Conservation (phyloP, 2,329 filamentous ascomycete genomes). For the Lachnellula hyalina region DNA sequence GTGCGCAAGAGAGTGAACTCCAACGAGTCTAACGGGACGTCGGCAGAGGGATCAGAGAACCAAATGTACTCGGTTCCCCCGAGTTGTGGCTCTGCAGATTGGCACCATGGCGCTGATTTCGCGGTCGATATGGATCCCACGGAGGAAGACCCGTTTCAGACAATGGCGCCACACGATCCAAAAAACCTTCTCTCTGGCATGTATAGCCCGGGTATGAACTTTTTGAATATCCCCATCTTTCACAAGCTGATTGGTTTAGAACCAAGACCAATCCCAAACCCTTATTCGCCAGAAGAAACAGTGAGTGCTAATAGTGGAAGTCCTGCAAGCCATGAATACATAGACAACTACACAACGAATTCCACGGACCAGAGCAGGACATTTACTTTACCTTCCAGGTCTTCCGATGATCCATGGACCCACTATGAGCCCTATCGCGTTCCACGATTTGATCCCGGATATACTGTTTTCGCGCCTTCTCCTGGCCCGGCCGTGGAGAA, state of each 20-base stretch:
- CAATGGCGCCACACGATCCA: slow-evolving; percentile 7
- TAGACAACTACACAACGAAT: slow-evolving; percentile 2
- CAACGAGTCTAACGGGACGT: slow-evolving; percentile 4
- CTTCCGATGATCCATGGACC: slow-evolving; percentile 16
- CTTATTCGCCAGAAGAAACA: slow-evolving; percentile 4
- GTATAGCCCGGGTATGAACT: slow-evolving; percentile 4
- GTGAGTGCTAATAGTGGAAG: slow-evolving; percentile 1
- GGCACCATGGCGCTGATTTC: slow-evolving; percentile 4
- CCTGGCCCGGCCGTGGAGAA: slow-evolving; percentile 12
- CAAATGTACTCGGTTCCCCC: slow-evolving; percentile 7
- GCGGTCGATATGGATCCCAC: slow-evolving; percentile 6
- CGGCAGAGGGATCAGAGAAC: slow-evolving; percentile 4
- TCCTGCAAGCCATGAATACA: slow-evolving; percentile 2
- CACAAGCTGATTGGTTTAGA: slow-evolving; percentile 1
- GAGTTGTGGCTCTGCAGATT: slow-evolving; percentile 8
- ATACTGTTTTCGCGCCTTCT: slow-evolving; percentile 12
- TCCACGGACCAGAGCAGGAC: not conserved
- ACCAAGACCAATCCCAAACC: slow-evolving; percentile 1
- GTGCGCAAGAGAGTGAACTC: slow-evolving; percentile 8
- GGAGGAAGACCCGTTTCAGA: slow-evolving; percentile 3
- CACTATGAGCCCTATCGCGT: slow-evolving; percentile 10
- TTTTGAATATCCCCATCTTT: not conserved
- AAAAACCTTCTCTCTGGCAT: slow-evolving; percentile 7
- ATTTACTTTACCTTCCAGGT: not conserved
- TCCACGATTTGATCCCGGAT: slow-evolving; percentile 9